These are phyloP conservation scores for Aureobasidium lini DNA, from an alignment of 2,329 filamentous ascomycete genomes.

Conservation along the genomic window DNA sequence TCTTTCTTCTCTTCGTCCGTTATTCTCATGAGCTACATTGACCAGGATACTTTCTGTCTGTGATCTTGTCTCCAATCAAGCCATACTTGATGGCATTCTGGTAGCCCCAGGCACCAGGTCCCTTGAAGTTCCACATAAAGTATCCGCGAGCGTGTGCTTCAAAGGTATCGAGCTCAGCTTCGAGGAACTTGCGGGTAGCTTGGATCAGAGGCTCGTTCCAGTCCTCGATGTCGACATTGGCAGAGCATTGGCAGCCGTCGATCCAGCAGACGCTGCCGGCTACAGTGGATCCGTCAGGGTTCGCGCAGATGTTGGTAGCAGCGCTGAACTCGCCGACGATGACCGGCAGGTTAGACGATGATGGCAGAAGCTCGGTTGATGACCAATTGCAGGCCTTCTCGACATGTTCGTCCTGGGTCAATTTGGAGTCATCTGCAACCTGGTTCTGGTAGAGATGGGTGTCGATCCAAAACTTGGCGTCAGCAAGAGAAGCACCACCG, in stretches of 20 bases:
- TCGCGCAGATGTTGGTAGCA: conserved; percentile 37
- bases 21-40: conserved; percentile 18
- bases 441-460: conserved; percentile 41
- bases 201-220: conserved; percentile 31
- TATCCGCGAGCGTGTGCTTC: conserved; percentile 33
- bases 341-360: conserved; percentile 29
- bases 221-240: conserved; percentile 27
- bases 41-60: conserved; percentile 22
- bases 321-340: conserved; percentile 40
- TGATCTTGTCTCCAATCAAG: conserved; percentile 33
- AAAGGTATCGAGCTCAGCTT: conserved; percentile 39
- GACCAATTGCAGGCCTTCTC: conserved; percentile 33
- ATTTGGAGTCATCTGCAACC: conserved; percentile 27
- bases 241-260: conserved; percentile 33
- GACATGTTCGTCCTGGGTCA: conserved; percentile 35
- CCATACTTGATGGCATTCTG: conserved; percentile 33
- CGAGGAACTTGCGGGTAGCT: conserved; percentile 33
- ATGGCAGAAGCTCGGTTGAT: conserved; percentile 25
- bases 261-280: conserved; percentile 26
- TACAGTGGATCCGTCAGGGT: conserved; percentile 32
- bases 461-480: conserved; percentile 35
- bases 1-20: background rate
- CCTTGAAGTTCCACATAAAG: conserved; percentile 39
- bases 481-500: conserved; percentile 20
- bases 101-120: conserved; percentile 36